Evolutionary conservation across 768 basidiomycete species (phyloP).

Genomic region (Roridomyces roridus): DNA sequence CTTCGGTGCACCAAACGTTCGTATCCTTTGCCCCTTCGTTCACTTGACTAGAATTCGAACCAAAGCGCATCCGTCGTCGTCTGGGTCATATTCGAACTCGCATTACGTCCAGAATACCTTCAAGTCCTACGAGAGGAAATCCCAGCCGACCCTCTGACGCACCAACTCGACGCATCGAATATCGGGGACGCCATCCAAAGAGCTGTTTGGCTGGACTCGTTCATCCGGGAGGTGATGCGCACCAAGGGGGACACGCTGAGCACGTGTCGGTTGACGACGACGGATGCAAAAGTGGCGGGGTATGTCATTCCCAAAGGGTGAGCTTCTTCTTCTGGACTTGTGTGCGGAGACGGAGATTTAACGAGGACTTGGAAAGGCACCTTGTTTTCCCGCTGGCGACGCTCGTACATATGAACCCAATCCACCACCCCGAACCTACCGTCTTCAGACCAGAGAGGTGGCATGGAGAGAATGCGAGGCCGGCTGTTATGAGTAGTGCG

Average conservation of each 20-base stretch:
- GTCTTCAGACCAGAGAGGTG: conserved; percentile 37
- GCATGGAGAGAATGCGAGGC: conserved; percentile 31
- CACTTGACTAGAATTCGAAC: too few species aligned
- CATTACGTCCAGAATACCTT: conserved; percentile 35
- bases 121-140: conserved; percentile 34
- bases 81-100: conserved; percentile 40
- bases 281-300: conserved; percentile 30
- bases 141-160: conserved; percentile 25
- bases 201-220: conserved; percentile 36
- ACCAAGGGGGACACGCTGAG: conserved; percentile 42
- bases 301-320: conserved; percentile 37
- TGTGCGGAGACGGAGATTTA: too few species aligned
- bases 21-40: conserved; percentile 6
- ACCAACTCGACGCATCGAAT: conserved; percentile 25
- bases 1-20: conserved; percentile 42
- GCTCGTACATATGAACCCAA: conserved; percentile 32
- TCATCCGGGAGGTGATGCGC: conserved; percentile 43
- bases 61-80: conserved; percentile 40
- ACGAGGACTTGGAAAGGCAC: too few species aligned
- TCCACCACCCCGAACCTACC: conserved; percentile 30
- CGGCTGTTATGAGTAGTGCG: conserved; percentile 35
- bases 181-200: conserved; percentile 35
- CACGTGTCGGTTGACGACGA: conserved; percentile 33
- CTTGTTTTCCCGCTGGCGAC: conserved; percentile 37
- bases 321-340: conserved; percentile 2